Percentiles rank a stretch among this genome's conserved stretches.
Evolutionary conservation across 306 rosid species (phyloP).

Genomic region (Styphnolobium japonicum): DNA sequence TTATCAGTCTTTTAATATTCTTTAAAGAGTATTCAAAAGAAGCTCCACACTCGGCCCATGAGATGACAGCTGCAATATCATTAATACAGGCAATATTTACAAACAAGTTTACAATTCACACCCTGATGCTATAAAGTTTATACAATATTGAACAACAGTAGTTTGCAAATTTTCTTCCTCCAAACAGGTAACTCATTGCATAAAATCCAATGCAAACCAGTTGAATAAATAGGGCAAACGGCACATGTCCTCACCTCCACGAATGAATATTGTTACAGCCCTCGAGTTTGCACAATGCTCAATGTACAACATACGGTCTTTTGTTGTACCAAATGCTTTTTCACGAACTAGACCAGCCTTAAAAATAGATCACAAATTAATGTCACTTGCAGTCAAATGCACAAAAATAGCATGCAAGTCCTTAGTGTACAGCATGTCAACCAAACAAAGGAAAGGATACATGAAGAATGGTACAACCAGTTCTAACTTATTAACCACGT

Average conservation of each 20-base stretch:
- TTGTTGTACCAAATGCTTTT: slow-evolving; percentile 91
- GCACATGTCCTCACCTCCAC: slow-evolving; percentile 67
- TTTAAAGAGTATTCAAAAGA: background rate
- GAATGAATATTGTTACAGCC: slow-evolving; percentile 88
- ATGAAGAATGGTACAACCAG: background rate
- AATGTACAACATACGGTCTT: slow-evolving; percentile 93
- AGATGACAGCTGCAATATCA: background rate
- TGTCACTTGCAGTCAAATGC: background rate
- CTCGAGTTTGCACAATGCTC: slow-evolving; percentile 98
- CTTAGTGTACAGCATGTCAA: background rate
- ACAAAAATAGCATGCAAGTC: background rate
- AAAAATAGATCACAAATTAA: background rate
- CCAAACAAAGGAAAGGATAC: background rate
- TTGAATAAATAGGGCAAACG: background rate
- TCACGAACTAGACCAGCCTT: slow-evolving; percentile 99
- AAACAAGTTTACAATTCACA: background rate
- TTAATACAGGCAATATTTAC: background rate
- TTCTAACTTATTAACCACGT: background rate
- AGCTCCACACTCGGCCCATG: background rate
- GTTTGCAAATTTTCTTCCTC: background rate
- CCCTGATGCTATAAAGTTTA: background rate
- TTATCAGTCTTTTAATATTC: background rate
- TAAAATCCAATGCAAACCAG: background rate
- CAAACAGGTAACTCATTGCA: background rate
- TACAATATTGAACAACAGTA: background rate